Evolutionary conservation across 2,329 filamentous ascomycete species (phyloP), one percentile per base, ranked within the genome.

Genomic region (Aureobasidium melanogenum): DNA sequence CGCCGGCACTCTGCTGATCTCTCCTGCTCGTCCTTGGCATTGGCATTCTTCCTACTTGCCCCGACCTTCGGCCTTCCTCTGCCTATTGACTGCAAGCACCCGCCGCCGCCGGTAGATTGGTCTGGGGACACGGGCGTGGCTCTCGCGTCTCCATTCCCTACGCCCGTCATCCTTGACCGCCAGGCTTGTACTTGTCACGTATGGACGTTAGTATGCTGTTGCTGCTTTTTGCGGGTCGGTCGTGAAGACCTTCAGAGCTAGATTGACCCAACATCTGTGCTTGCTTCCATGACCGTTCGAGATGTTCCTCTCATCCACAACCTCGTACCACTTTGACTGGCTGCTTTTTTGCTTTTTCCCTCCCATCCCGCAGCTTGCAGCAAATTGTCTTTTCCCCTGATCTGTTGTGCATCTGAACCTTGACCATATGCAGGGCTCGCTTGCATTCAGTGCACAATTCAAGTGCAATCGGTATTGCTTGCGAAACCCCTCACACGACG

Each of bases 31-130:
- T 14, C 26, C 58, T 60, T 60, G 58, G 58, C 58, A 38, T 60
- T n/a, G n/a, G n/a, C n/a, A n/a, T n/a, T n/a, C n/a, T n/a, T 60
- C 58, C 58, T 54, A 60, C 39, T 60, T 46, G 58, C 46, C 58
- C 58, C 58, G 47, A 51, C 34, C 56, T 46, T 51, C 28, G 26
- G 32, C 30, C 39, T 36, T 26, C 30, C 5, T 46, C 39, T 36
- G 12, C 32, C 14, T 51, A 19, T 51, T 26, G 48, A 51, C 32
- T 41, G 22, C 36, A 17, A 32, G 41, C 54, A 47, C n/a, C 54
- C 41, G 28, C 34, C 54, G 28, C 32, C 54, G 30, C 30, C 54
- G 54, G 54, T 44, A 41, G n/a, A 34, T 14, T 56, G 38, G 38
- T 56, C 38, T 56, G 52, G 52, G 38, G 26, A 34, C 38, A 34